phyloP scores from a whole-genome alignment of 2,329 filamentous ascomycete genomes.

The Sordariomycetes sp. region DNA sequence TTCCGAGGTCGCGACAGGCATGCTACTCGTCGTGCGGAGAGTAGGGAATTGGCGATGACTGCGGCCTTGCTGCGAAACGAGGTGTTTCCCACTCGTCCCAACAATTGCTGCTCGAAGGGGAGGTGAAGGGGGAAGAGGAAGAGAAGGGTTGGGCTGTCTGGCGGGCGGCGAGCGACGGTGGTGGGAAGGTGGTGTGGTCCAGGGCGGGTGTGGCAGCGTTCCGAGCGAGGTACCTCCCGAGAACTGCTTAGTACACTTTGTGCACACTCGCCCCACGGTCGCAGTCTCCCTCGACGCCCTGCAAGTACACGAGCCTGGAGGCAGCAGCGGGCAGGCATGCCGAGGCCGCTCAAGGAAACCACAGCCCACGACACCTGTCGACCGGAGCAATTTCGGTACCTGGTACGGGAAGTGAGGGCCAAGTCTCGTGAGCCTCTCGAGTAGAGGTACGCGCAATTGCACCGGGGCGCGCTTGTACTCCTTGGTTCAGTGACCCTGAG shows the following conservation, averaged over 20 bases:
- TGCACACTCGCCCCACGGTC: not conserved
- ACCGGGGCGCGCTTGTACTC: not conserved
- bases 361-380: not conserved
- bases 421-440: not conserved
- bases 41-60: conserved; percentile 1
- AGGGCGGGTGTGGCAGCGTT: not conserved
- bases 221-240: not conserved
- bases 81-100: conserved; percentile 1
- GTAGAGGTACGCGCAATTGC: not conserved
- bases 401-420: not conserved
- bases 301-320: not conserved
- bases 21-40: not conserved
- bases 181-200: conserved; percentile 2
- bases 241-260: not conserved
- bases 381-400: not conserved
- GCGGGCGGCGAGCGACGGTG: conserved; percentile 1
- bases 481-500: not conserved
- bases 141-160: conserved; percentile 1
- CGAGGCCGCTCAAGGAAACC: conserved; percentile 3
- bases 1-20: conserved; percentile 3
- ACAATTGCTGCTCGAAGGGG: conserved; percentile 4
- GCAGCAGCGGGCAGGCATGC: not conserved
- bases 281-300: not conserved
- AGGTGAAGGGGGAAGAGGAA: not conserved
- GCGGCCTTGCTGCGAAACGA: conserved; percentile 1